A percentile compares a stretch with the other conserved stretches of the same genome.
Evolutionary conservation across 2,329 filamentous ascomycete species (phyloP).

Genomic region (Paecilomyces formosus): DNA sequence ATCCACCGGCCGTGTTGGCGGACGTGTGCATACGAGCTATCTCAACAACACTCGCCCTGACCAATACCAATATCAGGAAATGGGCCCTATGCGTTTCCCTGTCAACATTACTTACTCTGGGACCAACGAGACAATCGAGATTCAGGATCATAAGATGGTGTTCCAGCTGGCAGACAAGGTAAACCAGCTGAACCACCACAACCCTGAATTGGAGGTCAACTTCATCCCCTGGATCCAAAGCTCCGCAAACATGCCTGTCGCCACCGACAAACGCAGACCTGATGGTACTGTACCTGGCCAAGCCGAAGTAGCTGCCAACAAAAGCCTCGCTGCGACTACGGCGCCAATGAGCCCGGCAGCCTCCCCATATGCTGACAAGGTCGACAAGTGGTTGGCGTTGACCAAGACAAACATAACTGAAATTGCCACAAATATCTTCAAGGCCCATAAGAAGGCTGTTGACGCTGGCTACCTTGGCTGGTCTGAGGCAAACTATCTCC

Average conservation of each 20-base stretch:
- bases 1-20: constrained; percentile 34
- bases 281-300: constrained; percentile 48
- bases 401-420: constrained; percentile 14
- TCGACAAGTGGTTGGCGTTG: background rate
- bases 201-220: constrained; percentile 29
- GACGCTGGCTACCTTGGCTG: constrained; percentile 54
- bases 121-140: constrained; percentile 35
- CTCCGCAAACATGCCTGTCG: constrained; percentile 46
- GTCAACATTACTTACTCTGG: constrained; percentile 33
- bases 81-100: constrained; percentile 41
- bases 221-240: constrained; percentile 38
- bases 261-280: constrained; percentile 42
- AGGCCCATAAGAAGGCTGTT: constrained; percentile 48
- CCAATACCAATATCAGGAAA: constrained; percentile 32
- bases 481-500: constrained; percentile 58
- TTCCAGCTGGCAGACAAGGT: constrained; percentile 37
- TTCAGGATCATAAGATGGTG: constrained; percentile 37
- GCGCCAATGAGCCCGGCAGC: background rate
- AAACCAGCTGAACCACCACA: constrained; percentile 31
- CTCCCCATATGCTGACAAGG: background rate
- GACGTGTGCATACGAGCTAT: constrained; percentile 38
- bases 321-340: background rate
- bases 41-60: constrained; percentile 31
- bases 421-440: constrained; percentile 32
- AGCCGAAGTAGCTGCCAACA: constrained; percentile 41